Evolutionary conservation across 179 eudicot genomes (phyloP).

Genomic region (Heliamphora pulchella): DNA sequence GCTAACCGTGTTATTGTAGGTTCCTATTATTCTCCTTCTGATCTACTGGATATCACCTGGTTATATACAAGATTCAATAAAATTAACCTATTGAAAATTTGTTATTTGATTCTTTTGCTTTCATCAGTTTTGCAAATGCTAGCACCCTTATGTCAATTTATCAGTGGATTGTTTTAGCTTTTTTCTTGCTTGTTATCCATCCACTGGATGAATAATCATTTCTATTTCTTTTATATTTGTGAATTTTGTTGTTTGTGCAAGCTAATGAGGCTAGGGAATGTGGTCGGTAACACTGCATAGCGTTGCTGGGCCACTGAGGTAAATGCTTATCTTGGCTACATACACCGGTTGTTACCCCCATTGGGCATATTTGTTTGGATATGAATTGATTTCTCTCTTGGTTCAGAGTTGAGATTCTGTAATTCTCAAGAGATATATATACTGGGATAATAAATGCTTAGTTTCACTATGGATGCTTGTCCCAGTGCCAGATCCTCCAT

Average conservation of each 20-base stretch:
- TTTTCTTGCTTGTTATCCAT: neutral
- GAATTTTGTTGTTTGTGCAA: neutral
- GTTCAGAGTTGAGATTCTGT: neutral
- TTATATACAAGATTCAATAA: neutral
- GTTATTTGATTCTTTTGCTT: neutral
- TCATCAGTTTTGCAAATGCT: neutral
- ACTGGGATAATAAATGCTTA: neutral
- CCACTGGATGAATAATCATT: neutral
- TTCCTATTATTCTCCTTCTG: neutral
- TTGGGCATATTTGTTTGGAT: neutral
- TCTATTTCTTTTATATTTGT: neutral
- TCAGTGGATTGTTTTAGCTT: neutral
- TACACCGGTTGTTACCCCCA: neutral
- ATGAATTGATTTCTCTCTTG: slow-evolving; percentile 5
- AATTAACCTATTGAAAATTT: neutral
- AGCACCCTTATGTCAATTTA: neutral
- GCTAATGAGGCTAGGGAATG: neutral
- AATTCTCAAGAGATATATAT: neutral
- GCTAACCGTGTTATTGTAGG: neutral
- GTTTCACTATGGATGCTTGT: neutral
- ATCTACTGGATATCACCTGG: neutral
- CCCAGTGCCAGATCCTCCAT: neutral
- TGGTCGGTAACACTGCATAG: neutral
- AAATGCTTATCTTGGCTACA: neutral
- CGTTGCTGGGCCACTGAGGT: neutral